Percentiles rank a stretch among this genome's conserved stretches.
Evolutionary conservation across 306 rosid species (phyloP).

Genomic region (Neltuma alba): DNA sequence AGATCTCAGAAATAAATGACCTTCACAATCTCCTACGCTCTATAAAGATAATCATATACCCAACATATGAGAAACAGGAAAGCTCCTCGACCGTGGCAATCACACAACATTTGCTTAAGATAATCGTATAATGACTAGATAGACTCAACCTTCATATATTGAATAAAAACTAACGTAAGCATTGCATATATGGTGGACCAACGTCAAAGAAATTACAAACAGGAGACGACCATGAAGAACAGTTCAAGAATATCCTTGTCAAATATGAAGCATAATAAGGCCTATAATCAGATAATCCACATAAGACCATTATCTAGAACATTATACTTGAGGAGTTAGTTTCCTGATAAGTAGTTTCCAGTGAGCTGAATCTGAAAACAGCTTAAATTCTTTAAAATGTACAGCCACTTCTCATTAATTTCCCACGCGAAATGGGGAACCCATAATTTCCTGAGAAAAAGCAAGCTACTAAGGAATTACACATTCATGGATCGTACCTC

Average conservation of each 20-base stretch:
- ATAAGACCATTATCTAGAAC: background rate
- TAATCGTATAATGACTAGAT: background rate
- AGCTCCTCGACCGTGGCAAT: background rate
- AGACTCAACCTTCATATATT: background rate
- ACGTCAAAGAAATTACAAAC: conserved; percentile 10
- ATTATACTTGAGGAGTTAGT: background rate
- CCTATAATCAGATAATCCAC: background rate
- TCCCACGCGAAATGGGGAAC: background rate
- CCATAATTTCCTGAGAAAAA: conserved; percentile 1
- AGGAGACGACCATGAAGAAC: background rate
- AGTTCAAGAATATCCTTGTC: conserved; percentile 3
- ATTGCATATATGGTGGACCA: background rate
- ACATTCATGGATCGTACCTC: conserved; percentile 51
- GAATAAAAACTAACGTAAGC: conserved; percentile 6
- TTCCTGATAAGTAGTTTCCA: background rate
- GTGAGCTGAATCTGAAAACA: conserved; percentile 7
- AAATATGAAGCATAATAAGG: background rate
- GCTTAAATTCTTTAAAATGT: background rate
- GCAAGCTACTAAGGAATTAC: background rate
- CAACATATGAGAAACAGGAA: background rate
- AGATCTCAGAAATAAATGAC: conserved; percentile 8
- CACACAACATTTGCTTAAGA: conserved; percentile 4
- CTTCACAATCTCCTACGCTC: background rate
- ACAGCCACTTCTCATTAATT: background rate
- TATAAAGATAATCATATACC: background rate